These are phyloP conservation scores for Truncatella angustata DNA, from an alignment of 2,329 filamentous ascomycete genomes.

Conservation along the genomic window DNA sequence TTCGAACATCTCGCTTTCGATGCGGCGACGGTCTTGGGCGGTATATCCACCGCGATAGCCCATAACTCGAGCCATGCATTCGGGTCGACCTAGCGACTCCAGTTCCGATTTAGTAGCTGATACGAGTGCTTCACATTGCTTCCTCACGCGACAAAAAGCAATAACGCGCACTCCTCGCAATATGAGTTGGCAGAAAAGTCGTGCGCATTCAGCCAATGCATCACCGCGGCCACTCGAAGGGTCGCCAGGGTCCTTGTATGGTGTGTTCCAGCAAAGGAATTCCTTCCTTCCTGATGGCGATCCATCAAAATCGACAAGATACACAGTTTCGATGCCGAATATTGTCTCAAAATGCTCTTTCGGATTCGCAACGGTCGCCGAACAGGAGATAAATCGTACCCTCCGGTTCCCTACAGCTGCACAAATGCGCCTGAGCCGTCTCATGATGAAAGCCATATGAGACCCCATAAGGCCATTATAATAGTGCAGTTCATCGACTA, in stretches of 20 bases:
- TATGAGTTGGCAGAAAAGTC: conserved; percentile 86
- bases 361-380: conserved; percentile 92
- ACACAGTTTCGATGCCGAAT: conserved; percentile 83
- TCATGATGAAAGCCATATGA: conserved; percentile 93
- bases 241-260: conserved; percentile 85
- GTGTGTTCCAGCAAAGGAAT: conserved; percentile 97
- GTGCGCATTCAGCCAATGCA: conserved; percentile 80
- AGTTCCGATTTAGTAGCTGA: conserved; percentile 79
- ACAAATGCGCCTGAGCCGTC: conserved; percentile 81
- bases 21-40: conserved; percentile 79
- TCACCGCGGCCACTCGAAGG: conserved; percentile 83
- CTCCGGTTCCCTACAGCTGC: conserved; percentile 82
- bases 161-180: conserved; percentile 87
- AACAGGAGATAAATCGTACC: conserved; percentile 92
- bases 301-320: conserved; percentile 84
- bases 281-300: conserved; percentile 92
- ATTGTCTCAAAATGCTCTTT: conserved; percentile 88
- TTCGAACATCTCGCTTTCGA: conserved; percentile 96
- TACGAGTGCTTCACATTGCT: conserved; percentile 83
- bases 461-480: conserved; percentile 95
- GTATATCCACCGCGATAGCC: conserved; percentile 95
- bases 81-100: conserved; percentile 66
- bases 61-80: conserved; percentile 82
- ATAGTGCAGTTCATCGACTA: conserved; percentile 90
- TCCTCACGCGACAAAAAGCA: conserved; percentile 85